phyloP scores from a whole-genome alignment of 2,329 filamentous ascomycete species.

The Neopestalotiopsis sp. region DNA sequence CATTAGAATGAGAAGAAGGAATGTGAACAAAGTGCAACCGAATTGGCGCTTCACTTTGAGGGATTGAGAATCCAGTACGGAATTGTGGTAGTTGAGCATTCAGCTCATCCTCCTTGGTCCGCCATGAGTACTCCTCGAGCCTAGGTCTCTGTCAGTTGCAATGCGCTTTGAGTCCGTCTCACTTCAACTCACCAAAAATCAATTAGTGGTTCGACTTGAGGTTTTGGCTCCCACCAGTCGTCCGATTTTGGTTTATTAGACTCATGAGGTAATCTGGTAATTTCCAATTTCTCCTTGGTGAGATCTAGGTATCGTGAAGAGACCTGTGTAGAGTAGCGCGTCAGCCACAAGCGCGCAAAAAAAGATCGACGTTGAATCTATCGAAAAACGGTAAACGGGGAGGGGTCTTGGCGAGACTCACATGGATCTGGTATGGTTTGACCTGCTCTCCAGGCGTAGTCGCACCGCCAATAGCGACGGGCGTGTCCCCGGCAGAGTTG shows the following conservation, averaged over 20 bases:
- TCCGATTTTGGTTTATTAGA: constrained; percentile 50
- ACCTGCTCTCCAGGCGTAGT: constrained; percentile 44
- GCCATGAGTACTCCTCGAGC: constrained; percentile 72
- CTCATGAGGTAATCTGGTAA: constrained; percentile 69
- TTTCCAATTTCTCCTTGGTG: constrained; percentile 70
- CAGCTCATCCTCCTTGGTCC: constrained; percentile 60
- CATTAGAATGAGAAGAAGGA: constrained; percentile 55
- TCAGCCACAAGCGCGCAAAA: constrained; percentile 35
- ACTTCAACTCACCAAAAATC: constrained; percentile 62
- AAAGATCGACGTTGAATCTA: constrained; percentile 16
- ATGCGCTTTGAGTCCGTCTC: neutral
- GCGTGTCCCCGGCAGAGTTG: constrained; percentile 29
- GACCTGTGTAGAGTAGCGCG: constrained; percentile 50
- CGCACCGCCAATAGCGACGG: neutral
- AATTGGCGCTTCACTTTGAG: constrained; percentile 46
- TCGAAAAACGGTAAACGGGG: neutral
- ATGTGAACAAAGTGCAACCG: constrained; percentile 71
- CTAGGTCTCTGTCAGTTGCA: constrained; percentile 41
- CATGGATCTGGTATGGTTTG: constrained; percentile 62
- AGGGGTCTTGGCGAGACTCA: constrained; percentile 40
- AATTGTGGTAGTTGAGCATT: constrained; percentile 69
- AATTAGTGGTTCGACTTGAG: constrained; percentile 66
- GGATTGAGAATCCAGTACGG: constrained; percentile 58
- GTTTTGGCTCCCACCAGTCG: constrained; percentile 66
- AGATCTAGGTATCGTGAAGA: constrained; percentile 71